A percentile compares a stretch with the other conserved stretches of the same genome.
phyloP scores from a whole-genome alignment of 495 filamentous ascomycete species.

The Penicillium dipodomyicola region DNA sequence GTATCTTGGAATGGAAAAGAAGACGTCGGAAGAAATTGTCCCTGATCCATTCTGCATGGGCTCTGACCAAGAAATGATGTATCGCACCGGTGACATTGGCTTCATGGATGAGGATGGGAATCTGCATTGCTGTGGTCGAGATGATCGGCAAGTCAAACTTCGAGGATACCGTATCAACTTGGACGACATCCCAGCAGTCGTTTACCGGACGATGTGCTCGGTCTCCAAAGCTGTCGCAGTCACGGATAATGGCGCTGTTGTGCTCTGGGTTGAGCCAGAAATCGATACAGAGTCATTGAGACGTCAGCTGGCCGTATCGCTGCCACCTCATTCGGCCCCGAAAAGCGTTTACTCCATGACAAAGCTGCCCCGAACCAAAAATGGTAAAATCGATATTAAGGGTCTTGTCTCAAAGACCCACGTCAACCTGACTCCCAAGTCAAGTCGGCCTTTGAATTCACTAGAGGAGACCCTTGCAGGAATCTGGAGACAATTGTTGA shows the following conservation, averaged over 20 bases:
- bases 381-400: conserved; percentile 26
- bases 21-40: conserved; percentile 5
- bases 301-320: neutral
- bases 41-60: conserved; percentile 17
- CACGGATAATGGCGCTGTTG: conserved; percentile 12
- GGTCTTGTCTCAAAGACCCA: conserved; percentile 9
- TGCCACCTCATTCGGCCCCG: conserved; percentile 25
- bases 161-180: conserved; percentile 30
- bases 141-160: conserved; percentile 31
- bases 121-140: conserved; percentile 22
- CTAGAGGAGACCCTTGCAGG: conserved; percentile 1
- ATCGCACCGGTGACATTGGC: conserved; percentile 30
- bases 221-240: conserved; percentile 7
- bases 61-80: conserved; percentile 21
- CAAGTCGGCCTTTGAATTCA: neutral
- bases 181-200: conserved; percentile 21
- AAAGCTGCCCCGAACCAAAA: conserved; percentile 19
- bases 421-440: neutral
- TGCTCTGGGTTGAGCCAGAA: conserved; percentile 24
- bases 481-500: conserved; percentile 10
- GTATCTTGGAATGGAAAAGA: conserved; percentile 18
- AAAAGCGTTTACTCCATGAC: conserved; percentile 18
- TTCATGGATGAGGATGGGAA: conserved; percentile 22
- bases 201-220: neutral
- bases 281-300: conserved; percentile 12